Evolutionary conservation across 2,329 filamentous ascomycete genomes (phyloP), one percentile per base, ranked within the genome.

Genomic region (Venturia nashicola): DNA sequence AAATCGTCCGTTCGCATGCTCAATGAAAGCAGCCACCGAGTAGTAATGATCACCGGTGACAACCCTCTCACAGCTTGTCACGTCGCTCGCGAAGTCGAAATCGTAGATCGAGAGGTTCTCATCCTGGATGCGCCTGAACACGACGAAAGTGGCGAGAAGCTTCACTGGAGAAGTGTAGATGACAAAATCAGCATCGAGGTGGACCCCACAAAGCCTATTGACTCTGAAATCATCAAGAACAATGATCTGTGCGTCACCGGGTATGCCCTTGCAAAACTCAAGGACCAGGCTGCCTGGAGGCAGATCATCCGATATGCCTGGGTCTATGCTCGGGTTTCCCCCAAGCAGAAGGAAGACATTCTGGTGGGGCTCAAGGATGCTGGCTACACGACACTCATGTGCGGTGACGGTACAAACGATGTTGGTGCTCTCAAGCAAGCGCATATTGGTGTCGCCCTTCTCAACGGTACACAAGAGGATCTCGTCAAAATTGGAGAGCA

Each of bases 41-140:
- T 96, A 59, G 89, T 99, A 69, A 99, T 99, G 94, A 99, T 99
- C 68, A 99, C 94, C 66, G 94, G 94, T 73, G 94, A 99, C 75
- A 99, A 99, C 74, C 93, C 94, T 14, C 82, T 99, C 62, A 99
- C 94, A 48, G 94, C 94, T 68, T 90, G 96, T 12, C 93, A 99
- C 72, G 94, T 99, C 64, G 94, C 94, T 18, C 87, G 88, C 66
- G 88, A 97, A 74, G 94, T 99, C 34, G 94, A 99, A 74, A 99
- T 99, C 74, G 91, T 99, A 18, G 94, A 99, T 71, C 88, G 94
- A 64, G 92, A 97, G 42, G 90, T 94, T 63, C 82, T 97, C 65
- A 97, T 99, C 69, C 82, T 99, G 34, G 94, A 99, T 74, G 91
- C 93, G 2, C 94, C 94, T 27, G 94, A 99, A 75, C 84, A 97